These are phyloP conservation scores for Cladosporium sp. DNA, from an alignment of 2,329 filamentous ascomycete genomes.

Conservation along the genomic window DNA sequence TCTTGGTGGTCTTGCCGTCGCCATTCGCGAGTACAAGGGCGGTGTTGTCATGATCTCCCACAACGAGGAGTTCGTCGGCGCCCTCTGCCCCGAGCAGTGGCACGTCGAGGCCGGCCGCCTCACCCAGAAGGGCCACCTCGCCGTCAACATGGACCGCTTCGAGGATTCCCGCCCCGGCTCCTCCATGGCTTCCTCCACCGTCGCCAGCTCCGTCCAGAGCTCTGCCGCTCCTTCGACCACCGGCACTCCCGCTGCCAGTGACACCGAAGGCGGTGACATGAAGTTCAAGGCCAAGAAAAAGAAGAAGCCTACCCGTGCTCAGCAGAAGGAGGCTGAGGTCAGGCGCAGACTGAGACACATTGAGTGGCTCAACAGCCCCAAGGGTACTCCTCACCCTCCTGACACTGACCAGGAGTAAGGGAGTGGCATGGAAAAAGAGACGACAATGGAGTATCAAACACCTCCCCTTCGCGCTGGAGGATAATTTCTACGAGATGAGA, in stretches of 20 bases:
- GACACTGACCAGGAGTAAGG: slow-evolving; percentile 70
- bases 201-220: slow-evolving; percentile 49
- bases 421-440: neutral
- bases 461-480: neutral
- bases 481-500: neutral
- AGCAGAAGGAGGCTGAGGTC: slow-evolving; percentile 88
- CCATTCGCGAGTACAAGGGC: slow-evolving; percentile 96
- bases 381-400: slow-evolving; percentile 72
- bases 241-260: slow-evolving; percentile 30
- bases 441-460: neutral
- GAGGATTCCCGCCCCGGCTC: slow-evolving; percentile 71
- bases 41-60: slow-evolving; percentile 99
- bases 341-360: slow-evolving; percentile 80
- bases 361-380: slow-evolving; percentile 63
- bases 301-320: slow-evolving; percentile 98
- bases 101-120: slow-evolving; percentile 85
- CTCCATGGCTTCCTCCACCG: slow-evolving; percentile 57
- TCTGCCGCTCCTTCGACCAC: slow-evolving; percentile 29
- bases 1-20: slow-evolving; percentile 91
- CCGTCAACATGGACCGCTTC: slow-evolving; percentile 75
- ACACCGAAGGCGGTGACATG: slow-evolving; percentile 71
- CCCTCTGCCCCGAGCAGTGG: slow-evolving; percentile 94
- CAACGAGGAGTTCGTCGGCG: slow-evolving; percentile 98
- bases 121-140: slow-evolving; percentile 73
- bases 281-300: slow-evolving; percentile 92